Percentiles rank a stretch among this genome's conserved stretches.
These are phyloP conservation scores for Chrysoporthe deuterocubensis DNA, from an alignment of 2,329 filamentous ascomycete genomes.

Conservation along the genomic window DNA sequence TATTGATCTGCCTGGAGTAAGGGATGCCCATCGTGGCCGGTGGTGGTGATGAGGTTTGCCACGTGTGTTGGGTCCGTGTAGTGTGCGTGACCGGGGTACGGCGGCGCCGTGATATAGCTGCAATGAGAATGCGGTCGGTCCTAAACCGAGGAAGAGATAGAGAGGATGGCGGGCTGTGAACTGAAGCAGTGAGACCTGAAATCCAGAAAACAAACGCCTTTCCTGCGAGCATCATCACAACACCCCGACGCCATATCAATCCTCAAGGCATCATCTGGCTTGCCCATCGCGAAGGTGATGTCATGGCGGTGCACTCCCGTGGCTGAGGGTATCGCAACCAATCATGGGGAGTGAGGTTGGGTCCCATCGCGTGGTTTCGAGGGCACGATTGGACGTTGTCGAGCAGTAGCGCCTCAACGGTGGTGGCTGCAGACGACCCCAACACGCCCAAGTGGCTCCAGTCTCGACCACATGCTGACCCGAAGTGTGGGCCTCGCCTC, in stretches of 20 bases:
- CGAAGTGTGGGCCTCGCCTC: neutral
- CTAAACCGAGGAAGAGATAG: too few relatives aligned
- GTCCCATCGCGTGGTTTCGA: neutral
- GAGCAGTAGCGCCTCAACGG: constrained; percentile 17
- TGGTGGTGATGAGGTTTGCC: neutral
- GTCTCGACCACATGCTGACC: too few relatives aligned
- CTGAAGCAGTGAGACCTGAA: too few relatives aligned
- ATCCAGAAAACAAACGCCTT: neutral
- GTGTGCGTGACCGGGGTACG: too few relatives aligned
- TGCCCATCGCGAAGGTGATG: constrained; percentile 19
- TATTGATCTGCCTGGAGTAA: constrained; percentile 26
- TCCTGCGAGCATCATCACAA: neutral
- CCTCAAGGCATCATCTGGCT: neutral
- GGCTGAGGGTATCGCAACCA: constrained; percentile 15
- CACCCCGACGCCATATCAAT: neutral
- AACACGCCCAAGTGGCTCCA: constrained; percentile 11
- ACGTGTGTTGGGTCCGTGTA: too few relatives aligned
- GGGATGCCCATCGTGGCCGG: constrained; percentile 24
- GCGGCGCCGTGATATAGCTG: too few relatives aligned
- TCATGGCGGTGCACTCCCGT: constrained; percentile 20
- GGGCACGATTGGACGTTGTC: constrained; percentile 18
- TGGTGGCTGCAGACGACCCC: constrained; percentile 8
- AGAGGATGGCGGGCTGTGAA: too few relatives aligned
- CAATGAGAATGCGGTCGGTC: too few relatives aligned
- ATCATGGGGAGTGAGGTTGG: constrained; percentile 9